Percentiles rank a stretch among this genome's conserved stretches.
Conservation (phyloP, 164 flowering plant species). For the Sextonia rubra region DNA sequence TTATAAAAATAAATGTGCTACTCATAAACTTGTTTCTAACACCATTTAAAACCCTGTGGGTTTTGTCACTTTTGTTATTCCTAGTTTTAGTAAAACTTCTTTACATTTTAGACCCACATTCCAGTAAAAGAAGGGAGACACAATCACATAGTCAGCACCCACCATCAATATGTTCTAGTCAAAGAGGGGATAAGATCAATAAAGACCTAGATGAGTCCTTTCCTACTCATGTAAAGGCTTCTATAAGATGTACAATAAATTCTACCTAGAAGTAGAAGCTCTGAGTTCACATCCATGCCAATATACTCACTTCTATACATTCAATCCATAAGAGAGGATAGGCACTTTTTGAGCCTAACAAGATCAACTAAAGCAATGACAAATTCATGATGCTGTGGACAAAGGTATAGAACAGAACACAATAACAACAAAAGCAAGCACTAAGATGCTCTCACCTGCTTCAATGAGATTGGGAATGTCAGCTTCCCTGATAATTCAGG, state of each 20-base stretch:
- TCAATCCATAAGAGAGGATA: neutral
- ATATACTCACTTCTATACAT: neutral
- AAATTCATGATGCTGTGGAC: neutral
- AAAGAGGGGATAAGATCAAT: neutral
- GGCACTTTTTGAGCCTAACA: neutral
- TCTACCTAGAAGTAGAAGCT: neutral
- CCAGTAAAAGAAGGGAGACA: too few species aligned
- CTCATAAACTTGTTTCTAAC: too few species aligned
- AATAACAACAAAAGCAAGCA: neutral
- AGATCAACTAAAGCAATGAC: neutral
- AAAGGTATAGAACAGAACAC: neutral
- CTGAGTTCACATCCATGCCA: neutral
- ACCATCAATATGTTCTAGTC: neutral
- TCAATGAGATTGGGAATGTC: constrained; percentile 83
- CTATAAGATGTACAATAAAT: neutral
- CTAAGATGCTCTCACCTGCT: constrained; percentile 52
- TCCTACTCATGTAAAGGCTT: neutral
- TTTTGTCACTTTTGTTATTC: too few species aligned
- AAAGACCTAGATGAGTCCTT: neutral
- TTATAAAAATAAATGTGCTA: too few species aligned
- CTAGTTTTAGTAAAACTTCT: too few species aligned
- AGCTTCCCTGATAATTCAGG: constrained; percentile 65
- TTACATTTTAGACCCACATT: too few species aligned
- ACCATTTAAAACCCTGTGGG: too few species aligned
- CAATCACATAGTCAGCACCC: too few species aligned